Conservation (phyloP, 495 filamentous ascomycete species). For the Evansstolkia leycettana region DNA sequence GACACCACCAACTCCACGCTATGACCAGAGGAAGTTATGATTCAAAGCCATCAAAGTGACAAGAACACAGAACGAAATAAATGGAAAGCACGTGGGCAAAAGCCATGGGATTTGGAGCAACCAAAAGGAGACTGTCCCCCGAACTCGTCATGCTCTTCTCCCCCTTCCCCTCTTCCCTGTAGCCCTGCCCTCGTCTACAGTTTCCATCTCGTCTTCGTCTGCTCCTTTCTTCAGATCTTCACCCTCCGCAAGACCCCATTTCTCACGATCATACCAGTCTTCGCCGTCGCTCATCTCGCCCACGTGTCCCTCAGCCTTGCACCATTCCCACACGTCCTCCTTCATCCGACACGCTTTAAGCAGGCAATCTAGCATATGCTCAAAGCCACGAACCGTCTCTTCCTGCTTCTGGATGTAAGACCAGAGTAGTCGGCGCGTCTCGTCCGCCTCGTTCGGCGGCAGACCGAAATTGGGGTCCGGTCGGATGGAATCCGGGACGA, state of each 20-base stretch:
- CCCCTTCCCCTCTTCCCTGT: slow-evolving; percentile 48
- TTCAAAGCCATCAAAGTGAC: background rate
- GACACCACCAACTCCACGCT: slow-evolving; percentile 14
- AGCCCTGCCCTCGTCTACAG: slow-evolving; percentile 59
- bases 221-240: slow-evolving; percentile 83
- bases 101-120: too few species aligned
- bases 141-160: slow-evolving; percentile 9
- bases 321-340: slow-evolving; percentile 69
- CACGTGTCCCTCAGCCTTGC: slow-evolving; percentile 79
- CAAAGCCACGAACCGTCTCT: slow-evolving; percentile 74
- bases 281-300: slow-evolving; percentile 84
- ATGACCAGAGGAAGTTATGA: slow-evolving; percentile 7
- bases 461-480: slow-evolving; percentile 73
- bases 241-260: slow-evolving; percentile 61
- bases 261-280: slow-evolving; percentile 90
- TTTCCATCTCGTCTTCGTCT: slow-evolving; percentile 81
- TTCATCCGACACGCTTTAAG: slow-evolving; percentile 67
- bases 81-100: too few species aligned
- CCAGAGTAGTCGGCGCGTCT: slow-evolving; percentile 71
- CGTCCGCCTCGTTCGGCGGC: slow-evolving; percentile 71
- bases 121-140: too few species aligned
- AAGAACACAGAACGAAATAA: too few species aligned
- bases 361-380: slow-evolving; percentile 63
- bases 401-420: slow-evolving; percentile 92
- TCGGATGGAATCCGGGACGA: slow-evolving; percentile 53